phyloP scores from a whole-genome alignment of 139 green algal genomes.

The Chlamydomonas eustigma region DNA sequence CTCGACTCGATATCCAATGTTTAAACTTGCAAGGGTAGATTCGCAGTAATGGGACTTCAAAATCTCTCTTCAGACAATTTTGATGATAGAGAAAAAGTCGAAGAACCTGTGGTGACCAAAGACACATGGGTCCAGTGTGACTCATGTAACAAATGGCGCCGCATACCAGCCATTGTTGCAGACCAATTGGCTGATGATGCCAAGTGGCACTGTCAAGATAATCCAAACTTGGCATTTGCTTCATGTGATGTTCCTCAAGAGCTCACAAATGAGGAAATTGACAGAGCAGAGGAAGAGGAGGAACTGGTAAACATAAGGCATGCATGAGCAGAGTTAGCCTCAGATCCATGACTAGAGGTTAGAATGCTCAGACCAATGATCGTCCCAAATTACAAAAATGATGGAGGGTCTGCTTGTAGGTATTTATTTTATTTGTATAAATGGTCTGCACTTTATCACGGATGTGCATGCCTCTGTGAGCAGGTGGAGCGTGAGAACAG shows the following conservation, averaged over 20 bases:
- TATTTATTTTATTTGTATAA: neutral
- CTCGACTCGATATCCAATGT: too few species aligned
- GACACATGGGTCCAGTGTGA: slow-evolving; percentile 82
- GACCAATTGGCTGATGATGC: slow-evolving; percentile 53
- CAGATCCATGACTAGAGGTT: neutral
- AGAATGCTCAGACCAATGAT: too few species aligned
- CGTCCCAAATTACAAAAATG: too few species aligned
- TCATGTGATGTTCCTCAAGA: slow-evolving; percentile 77
- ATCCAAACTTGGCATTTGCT: slow-evolving; percentile 61
- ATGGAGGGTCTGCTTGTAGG: neutral
- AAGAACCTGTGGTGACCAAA: neutral
- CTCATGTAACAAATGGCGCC: slow-evolving; percentile 76
- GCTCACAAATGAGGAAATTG: slow-evolving; percentile 81
- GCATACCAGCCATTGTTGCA: slow-evolving; percentile 46
- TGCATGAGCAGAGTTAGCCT: neutral
- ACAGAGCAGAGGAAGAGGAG: slow-evolving; percentile 28
- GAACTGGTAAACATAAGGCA: too few species aligned
- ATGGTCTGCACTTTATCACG: neutral
- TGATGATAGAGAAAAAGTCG: neutral
- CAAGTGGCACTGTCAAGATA: slow-evolving; percentile 75
- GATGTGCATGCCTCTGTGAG: neutral
- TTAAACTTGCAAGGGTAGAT: neutral
- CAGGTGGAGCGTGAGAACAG: slow-evolving; percentile 27
- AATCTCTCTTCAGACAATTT: neutral
- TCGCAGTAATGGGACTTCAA: neutral